These are phyloP conservation scores for Pyrenochaeta sp. DNA, from an alignment of 2,329 filamentous ascomycete species.

Conservation along the genomic window DNA sequence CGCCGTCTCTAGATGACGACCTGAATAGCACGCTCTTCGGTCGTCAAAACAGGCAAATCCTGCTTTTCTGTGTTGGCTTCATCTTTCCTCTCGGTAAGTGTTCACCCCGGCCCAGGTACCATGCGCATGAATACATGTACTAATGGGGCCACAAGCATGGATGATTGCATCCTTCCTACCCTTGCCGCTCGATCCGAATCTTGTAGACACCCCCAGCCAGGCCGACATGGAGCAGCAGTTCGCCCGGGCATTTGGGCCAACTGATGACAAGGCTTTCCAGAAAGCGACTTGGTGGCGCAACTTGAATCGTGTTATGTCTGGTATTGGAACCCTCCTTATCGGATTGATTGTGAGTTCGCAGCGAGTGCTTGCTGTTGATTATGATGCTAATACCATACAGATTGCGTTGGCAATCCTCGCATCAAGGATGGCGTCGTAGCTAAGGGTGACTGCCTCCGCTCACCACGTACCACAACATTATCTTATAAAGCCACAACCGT, in stretches of 20 bases:
- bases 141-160: constrained; percentile 66
- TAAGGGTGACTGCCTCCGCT: constrained; percentile 6
- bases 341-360: constrained; percentile 60
- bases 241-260: constrained; percentile 53
- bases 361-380: constrained; percentile 3
- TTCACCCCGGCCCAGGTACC: constrained; percentile 15
- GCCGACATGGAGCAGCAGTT: constrained; percentile 55
- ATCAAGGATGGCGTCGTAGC: constrained; percentile 41
- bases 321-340: constrained; percentile 64
- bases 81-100: constrained; percentile 69
- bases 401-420: constrained; percentile 49
- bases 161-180: constrained; percentile 80
- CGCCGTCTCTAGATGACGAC: constrained; percentile 74
- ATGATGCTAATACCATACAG: constrained; percentile 27
- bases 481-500: constrained; percentile 4
- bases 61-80: constrained; percentile 79
- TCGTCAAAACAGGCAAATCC: constrained; percentile 75
- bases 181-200: constrained; percentile 67
- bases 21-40: constrained; percentile 68
- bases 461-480: constrained; percentile 5
- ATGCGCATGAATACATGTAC: constrained; percentile 21
- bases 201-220: constrained; percentile 49
- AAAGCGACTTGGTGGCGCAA: constrained; percentile 73
- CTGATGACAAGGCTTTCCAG: constrained; percentile 61
- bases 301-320: constrained; percentile 68